These are phyloP conservation scores for Penicillium macrosclerotiorum DNA, from an alignment of 495 filamentous ascomycete genomes.

Conservation along the genomic window DNA sequence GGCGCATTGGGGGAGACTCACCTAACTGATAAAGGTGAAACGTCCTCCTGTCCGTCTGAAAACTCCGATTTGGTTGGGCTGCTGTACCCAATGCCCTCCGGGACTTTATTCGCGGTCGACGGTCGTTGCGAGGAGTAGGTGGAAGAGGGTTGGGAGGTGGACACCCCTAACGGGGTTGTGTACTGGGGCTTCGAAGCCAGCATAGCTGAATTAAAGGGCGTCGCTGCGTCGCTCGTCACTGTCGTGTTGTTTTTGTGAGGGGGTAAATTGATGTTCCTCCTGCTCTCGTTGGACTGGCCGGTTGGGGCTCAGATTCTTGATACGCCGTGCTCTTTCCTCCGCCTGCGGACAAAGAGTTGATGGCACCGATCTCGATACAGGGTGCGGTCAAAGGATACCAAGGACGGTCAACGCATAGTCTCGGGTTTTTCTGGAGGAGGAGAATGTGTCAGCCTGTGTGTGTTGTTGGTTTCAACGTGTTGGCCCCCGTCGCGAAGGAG, in stretches of 20 bases:
- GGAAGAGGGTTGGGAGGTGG: slow-evolving; percentile 53
- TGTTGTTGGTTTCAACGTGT: too few species aligned
- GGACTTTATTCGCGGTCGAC: slow-evolving; percentile 50
- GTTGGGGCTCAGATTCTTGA: neutral
- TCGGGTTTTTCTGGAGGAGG: slow-evolving; percentile 1
- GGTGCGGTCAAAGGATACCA: slow-evolving; percentile 5
- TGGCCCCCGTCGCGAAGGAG: slow-evolving; percentile 2
- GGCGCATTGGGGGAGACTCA: too few species aligned
- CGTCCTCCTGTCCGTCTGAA: slow-evolving; percentile 67
- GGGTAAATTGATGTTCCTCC: neutral
- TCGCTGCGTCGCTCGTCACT: slow-evolving; percentile 3
- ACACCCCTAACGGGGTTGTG: slow-evolving; percentile 58
- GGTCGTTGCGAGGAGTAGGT: slow-evolving; percentile 50
- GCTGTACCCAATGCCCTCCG: slow-evolving; percentile 64
- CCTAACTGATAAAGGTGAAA: slow-evolving; percentile 61
- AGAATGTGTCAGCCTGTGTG: too few species aligned
- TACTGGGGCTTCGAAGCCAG: slow-evolving; percentile 83
- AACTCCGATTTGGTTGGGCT: slow-evolving; percentile 96
- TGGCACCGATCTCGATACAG: slow-evolving; percentile 8
- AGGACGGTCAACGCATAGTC: slow-evolving; percentile 23
- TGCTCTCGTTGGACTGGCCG: neutral
- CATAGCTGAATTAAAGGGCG: slow-evolving; percentile 53
- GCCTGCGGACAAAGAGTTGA: slow-evolving; percentile 6
- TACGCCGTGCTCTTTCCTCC: slow-evolving; percentile 12
- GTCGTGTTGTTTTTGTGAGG: too few species aligned